Base-by-base conservation (phyloP, 306 rosid species). In the Adenanthera pavonina region DNA sequence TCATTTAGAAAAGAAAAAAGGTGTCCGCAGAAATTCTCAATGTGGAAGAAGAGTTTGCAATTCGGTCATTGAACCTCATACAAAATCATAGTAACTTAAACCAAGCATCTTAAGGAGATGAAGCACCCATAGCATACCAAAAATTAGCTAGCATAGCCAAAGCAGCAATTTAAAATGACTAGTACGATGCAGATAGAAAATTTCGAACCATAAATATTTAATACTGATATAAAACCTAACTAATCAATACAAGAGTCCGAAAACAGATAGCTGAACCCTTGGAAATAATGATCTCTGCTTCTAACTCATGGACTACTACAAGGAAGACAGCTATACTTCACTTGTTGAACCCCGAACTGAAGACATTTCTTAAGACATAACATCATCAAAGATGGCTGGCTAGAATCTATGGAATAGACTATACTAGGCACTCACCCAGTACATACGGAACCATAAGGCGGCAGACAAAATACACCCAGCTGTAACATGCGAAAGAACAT, bases 401-500 rank as follows among this genome's bases (percentile, higher is more conserved):
- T 20, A 60, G 5, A 13, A 41, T 59, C 36, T 43, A n/a, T 33
- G n/a, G 66, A 35, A 53, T 73, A 30, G 19, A 52, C 35, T 6
- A 19, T 74, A 52, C 8, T 14, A 75, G 11, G 41, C 19, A 19
- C 69, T 20, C 68, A 2, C 15, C 52, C 48, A 13, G 40, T 38
- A 40, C 51, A 57, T 25, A 5, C 68, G 20, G 56, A 30, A 20
- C 17, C 62, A 59, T 34, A n/a, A 67, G 59, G 52, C 38, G 38
- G 16, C 33, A 44, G 49, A 61, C 62, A 53, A 64, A 65, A 35
- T 78, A 16, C 44, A 43, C 34, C 38, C 69, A 19, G 48, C 66
- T 52, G 16, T 10, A 75, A 61, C 66, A 13, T 48, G 79, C 20
- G 10, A 44, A 77, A 71, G 74, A 71, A 52, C 65, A 44, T 71